Evolutionary conservation across 208 protist species (phyloP), one percentile per base, ranked within the genome.

Genomic region (Leishmania tropica): DNA sequence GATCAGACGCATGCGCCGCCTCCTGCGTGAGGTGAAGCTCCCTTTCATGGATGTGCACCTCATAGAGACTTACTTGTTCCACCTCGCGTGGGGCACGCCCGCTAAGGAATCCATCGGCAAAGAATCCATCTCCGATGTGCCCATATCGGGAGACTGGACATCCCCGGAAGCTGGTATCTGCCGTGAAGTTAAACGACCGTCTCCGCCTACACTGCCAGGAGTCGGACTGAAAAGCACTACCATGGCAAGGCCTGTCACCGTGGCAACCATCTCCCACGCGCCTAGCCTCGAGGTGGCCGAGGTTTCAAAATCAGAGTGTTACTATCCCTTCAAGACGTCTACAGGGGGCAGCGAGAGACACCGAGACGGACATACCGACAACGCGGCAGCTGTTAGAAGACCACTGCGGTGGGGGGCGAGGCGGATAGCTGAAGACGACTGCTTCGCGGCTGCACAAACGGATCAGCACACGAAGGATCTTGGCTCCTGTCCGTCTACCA

Each of bases 21-120:
- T 87, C 10, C 35, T 83, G 70, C 17, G 2, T 11, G 79, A 83
- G 65, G 68, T 83, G 67, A 71, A 83, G 64, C 74, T 87, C n/a
- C 83, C 83, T 0, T 40, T 65, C 13, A 10, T 83, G 0, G 83
- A 87, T 67, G 71, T 48, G 1, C 19, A 71, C 42, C 17, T 83
- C 6, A 47, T 81, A 10, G 77, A 81, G 45, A n/a, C 54, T 3
- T 78, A 67, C 45, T 5, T 86, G 0, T 10, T 78, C 15, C 70
- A 68, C 21, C 53, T 54, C n/a, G 21, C 31, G 37, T 45, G 1
- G 48, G 10, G 5, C 5, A 45, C 45, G 31, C 42, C 4, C 42
- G 11, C n/a, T 48, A 45, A 11, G 15, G n/a, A 40, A n/a, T 28
- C 62, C 62, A 40, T 67, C 31, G 62, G n/a, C 31, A 24, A 21